A percentile compares a stretch with the other conserved stretches of the same genome.
phyloP scores from a whole-genome alignment of 202 grass and related monocot genomes.

The Panicum virgatum region DNA sequence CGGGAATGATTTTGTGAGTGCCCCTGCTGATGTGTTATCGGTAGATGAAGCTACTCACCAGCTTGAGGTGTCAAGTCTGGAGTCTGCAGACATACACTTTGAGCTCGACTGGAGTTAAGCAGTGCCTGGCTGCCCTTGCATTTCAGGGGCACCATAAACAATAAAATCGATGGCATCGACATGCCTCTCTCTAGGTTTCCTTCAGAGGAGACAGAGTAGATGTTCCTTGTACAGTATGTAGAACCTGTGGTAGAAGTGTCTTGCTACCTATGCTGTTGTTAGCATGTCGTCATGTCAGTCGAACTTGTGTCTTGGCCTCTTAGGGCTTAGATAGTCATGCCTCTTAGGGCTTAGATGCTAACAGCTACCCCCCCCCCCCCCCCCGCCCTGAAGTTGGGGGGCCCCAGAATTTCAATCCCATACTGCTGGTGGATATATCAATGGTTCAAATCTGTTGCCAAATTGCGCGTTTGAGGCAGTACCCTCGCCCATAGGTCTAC shows the following conservation, averaged over 20 bases:
- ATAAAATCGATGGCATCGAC: conserved; percentile 34
- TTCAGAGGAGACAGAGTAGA: conserved; percentile 15
- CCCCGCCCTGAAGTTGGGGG: conserved; percentile 27
- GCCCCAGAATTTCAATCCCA: not conserved
- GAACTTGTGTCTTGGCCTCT: not conserved
- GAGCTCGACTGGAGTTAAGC: conserved; percentile 40
- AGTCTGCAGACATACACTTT: conserved; percentile 38
- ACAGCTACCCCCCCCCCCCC: not conserved
- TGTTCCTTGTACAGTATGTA: conserved; percentile 48
- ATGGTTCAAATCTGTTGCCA: conserved; percentile 12
- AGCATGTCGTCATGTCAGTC: not conserved
- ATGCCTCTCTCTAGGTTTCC: conserved; percentile 34
- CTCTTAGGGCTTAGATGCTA: conserved; percentile 22
- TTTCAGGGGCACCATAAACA: conserved; percentile 17
- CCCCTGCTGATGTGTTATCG: conserved; percentile 18
- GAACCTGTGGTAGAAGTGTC: conserved; percentile 24
- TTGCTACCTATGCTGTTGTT: not conserved
- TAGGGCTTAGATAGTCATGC: conserved; percentile 11
- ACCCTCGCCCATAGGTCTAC: not conserved
- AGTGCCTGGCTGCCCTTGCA: not conserved
- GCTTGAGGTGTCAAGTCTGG: conserved; percentile 29
- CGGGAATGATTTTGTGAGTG: conserved; percentile 1
- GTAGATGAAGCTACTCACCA: conserved; percentile 31
- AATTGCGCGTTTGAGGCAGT: conserved; percentile 13
- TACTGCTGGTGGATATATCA: not conserved